Evolutionary conservation across 768 basidiomycete genomes (phyloP), one percentile per base, ranked within the genome.

Genomic region (Suillus spraguei): DNA sequence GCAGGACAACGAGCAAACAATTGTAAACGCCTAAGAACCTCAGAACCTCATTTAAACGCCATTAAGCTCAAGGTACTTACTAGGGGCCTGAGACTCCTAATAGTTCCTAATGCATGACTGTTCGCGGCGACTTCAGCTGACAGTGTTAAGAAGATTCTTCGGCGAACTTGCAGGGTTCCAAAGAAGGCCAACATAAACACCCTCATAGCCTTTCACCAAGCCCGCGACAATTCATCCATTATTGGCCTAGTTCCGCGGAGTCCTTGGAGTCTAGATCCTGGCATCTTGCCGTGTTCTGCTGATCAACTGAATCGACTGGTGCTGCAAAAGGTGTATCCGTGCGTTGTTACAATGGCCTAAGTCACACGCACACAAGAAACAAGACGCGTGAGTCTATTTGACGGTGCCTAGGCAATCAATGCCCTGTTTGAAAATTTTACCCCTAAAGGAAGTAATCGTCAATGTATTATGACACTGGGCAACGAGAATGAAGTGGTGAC

Each of bases 241-340:
- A 41, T 58, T 41, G 38, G 38, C 24, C 32, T 20, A 58, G 17
- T 58, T 58, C 56, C 56, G 56, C 24, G 56, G 56, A 32, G 39
- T 39, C 24, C 52, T 33, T 53, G 32, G 52, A 28, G 24, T 24
- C 38, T 28, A 24, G 38, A 56, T 56, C 24, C 10, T 56, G 39
- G 38, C 9, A 38, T 11, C 22, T 39, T 22, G 16, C 55, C 50
- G 32, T 56, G 36, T 39, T 22, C 56, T 58, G 56, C 39, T 58
- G 56, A 58, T 41, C 39, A 13, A 28, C 56, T 20, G 39, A 58
- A 20, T 28, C 3, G 39, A 20, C 24, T 42, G 10, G 56, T 41
- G 11, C 39, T 58, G 39, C 24, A 58, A 41, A 41, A 53, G n/a
- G 33, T 35, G 52, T 35, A 53, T 6, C 52, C 28, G 17, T 58